Conservation (phyloP, 2,329 filamentous ascomycete genomes). For the Aspergillus quadricinctus region DNA sequence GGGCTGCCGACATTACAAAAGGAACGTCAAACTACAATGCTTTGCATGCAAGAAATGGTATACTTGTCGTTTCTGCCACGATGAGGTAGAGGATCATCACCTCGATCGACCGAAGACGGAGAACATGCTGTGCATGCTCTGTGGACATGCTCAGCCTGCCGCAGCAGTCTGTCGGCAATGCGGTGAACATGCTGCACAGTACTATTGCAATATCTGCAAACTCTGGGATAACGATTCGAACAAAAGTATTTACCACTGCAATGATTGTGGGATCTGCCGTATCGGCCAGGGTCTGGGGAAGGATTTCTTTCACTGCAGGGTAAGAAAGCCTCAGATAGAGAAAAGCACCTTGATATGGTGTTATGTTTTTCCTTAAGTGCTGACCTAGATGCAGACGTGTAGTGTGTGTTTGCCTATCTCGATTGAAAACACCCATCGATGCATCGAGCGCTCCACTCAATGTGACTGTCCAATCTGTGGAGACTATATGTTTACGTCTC, state of each 20-base stretch:
- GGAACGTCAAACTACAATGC: slow-evolving; percentile 95
- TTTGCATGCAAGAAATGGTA: slow-evolving; percentile 88
- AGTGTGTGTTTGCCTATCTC: slow-evolving; percentile 91
- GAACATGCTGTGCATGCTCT: slow-evolving; percentile 98
- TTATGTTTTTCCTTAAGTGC: neutral
- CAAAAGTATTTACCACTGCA: slow-evolving; percentile 93
- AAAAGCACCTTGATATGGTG: neutral
- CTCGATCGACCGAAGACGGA: slow-evolving; percentile 78
- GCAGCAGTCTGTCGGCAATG: slow-evolving; percentile 75
- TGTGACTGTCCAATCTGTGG: slow-evolving; percentile 96
- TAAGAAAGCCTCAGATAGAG: slow-evolving; percentile 37
- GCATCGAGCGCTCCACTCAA: slow-evolving; percentile 89
- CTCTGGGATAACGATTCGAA: slow-evolving; percentile 91
- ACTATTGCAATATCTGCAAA: slow-evolving; percentile 93
- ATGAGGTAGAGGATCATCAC: slow-evolving; percentile 72
- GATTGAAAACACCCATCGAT: slow-evolving; percentile 80
- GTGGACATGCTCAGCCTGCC: slow-evolving; percentile 76
- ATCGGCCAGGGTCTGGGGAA: slow-evolving; percentile 88
- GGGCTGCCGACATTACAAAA: slow-evolving; percentile 88
- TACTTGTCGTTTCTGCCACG: slow-evolving; percentile 90
- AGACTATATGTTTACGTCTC: slow-evolving; percentile 93
- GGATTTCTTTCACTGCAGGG: slow-evolving; percentile 98
- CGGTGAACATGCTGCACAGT: slow-evolving; percentile 72
- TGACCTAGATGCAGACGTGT: slow-evolving; percentile 61
- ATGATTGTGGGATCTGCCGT: slow-evolving; percentile 92